Percentiles rank a stretch among this genome's conserved stretches.
phyloP scores from a whole-genome alignment of 1,284 basidiomycete genomes.

The Fomitopsis pinicola region DNA sequence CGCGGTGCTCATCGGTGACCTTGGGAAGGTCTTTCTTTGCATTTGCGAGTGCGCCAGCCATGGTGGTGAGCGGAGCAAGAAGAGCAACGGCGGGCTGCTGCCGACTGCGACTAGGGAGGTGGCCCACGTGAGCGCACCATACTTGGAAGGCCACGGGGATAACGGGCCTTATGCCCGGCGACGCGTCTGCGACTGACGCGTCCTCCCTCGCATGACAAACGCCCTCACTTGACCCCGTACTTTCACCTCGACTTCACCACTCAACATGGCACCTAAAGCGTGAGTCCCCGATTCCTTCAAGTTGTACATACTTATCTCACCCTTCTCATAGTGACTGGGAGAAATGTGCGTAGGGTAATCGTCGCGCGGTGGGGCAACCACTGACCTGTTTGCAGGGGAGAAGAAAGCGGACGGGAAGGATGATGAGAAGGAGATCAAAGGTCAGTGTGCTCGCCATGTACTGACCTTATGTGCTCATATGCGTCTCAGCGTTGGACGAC shows the following conservation, averaged over 20 bases:
- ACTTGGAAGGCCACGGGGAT: conserved; percentile 1
- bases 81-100: background rate
- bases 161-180: background rate
- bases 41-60: conserved; percentile 91
- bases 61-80: conserved; percentile 29
- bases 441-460: conserved; percentile 32
- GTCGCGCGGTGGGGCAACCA: background rate
- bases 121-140: background rate
- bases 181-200: conserved; percentile 26
- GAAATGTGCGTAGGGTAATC: conserved; percentile 65
- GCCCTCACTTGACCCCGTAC: conserved; percentile 1
- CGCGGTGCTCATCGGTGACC: conserved; percentile 86
- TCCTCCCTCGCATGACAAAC: conserved; percentile 16
- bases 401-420: conserved; percentile 81
- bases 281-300: conserved; percentile 29
- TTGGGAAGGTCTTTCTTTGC: conserved; percentile 84
- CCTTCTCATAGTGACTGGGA: conserved; percentile 82
- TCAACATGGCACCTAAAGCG: conserved; percentile 80
- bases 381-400: conserved; percentile 48
- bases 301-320: conserved; percentile 2
- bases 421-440: conserved; percentile 85
- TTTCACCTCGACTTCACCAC: conserved; percentile 2
- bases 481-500: conserved; percentile 80
- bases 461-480: conserved; percentile 11
- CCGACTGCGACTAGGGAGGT: background rate